Percentiles rank a stretch among this genome's conserved stretches.
Conservation (phyloP, 2,329 filamentous ascomycete genomes). For the Gaeumannomyces tritici region DNA sequence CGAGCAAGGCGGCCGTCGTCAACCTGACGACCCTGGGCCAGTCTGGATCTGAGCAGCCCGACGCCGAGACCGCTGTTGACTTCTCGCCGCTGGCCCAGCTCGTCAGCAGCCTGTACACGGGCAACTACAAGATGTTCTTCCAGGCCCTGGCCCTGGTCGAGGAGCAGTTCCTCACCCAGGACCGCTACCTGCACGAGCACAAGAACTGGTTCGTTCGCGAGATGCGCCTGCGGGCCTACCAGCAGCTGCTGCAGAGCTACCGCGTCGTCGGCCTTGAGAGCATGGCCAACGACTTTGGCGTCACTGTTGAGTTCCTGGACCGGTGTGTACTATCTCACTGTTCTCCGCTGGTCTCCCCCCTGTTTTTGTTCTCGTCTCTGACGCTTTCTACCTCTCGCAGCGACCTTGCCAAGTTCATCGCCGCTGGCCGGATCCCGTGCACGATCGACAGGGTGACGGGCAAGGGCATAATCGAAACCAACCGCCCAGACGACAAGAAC, state of each 20-base stretch:
- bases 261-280: conserved; percentile 92
- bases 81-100: conserved; percentile 81
- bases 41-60: conserved; percentile 59
- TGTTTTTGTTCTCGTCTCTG: neutral
- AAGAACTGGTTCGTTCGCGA: conserved; percentile 95
- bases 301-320: conserved; percentile 93
- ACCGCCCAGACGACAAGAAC: conserved; percentile 97
- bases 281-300: conserved; percentile 96
- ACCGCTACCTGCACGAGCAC: conserved; percentile 93
- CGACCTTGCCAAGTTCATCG: conserved; percentile 95
- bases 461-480: conserved; percentile 95
- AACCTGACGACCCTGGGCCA: conserved; percentile 81
- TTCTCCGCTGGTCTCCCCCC: neutral
- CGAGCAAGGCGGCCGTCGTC: conserved; percentile 49
- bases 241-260: conserved; percentile 95
- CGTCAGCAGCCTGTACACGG: conserved; percentile 85
- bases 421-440: conserved; percentile 85
- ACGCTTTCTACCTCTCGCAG: conserved; percentile 31
- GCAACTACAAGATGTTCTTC: conserved; percentile 93
- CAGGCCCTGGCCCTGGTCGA: conserved; percentile 80
- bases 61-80: conserved; percentile 75
- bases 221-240: conserved; percentile 94
- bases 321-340: conserved; percentile 32
- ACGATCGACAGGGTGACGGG: conserved; percentile 96
- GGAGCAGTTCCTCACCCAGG: conserved; percentile 86